Percentiles rank a stretch among this genome's conserved stretches.
Conservation (phyloP, 139 green algal species). For the Coelastrella sp. region DNA sequence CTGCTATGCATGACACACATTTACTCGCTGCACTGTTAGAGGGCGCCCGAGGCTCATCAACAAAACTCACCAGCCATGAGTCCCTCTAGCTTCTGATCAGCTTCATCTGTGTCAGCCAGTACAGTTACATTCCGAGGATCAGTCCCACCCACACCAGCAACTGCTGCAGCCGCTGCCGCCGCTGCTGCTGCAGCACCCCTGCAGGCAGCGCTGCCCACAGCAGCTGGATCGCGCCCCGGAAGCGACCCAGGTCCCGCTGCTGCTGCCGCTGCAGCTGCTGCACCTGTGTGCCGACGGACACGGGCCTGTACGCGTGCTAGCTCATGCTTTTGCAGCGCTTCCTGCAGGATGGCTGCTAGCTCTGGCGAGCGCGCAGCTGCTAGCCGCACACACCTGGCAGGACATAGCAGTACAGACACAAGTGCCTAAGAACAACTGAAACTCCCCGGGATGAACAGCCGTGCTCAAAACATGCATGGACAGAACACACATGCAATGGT, state of each 20-base stretch:
- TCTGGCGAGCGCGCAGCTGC: constrained; percentile 34
- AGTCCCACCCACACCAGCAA: constrained; percentile 12
- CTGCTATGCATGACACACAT: too few species aligned
- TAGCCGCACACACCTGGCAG: constrained; percentile 34
- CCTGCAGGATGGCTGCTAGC: constrained; percentile 8
- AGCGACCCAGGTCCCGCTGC: constrained; percentile 24
- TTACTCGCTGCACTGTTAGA: too few species aligned
- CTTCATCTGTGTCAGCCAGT: constrained; percentile 16
- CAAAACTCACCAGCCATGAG: constrained; percentile 21
- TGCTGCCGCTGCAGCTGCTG: constrained; percentile 36
- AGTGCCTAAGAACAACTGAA: too few species aligned
- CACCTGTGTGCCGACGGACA: constrained; percentile 27
- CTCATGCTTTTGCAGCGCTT: constrained; percentile 31
- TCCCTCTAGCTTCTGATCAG: constrained; percentile 17
- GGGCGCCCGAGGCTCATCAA: not conserved
- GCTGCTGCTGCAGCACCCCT: constrained; percentile 26
- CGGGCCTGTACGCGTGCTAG: constrained; percentile 35
- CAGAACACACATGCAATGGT: too few species aligned
- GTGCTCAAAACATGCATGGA: too few species aligned
- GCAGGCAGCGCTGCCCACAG: not conserved
- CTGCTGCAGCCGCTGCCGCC: constrained; percentile 19
- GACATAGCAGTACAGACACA: not conserved
- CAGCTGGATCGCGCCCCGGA: not conserved
- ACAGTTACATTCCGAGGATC: constrained; percentile 36
- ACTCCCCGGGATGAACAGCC: too few species aligned